Conservation (phyloP, 2,329 filamentous ascomycete genomes). For the Colletotrichum destructivum region DNA sequence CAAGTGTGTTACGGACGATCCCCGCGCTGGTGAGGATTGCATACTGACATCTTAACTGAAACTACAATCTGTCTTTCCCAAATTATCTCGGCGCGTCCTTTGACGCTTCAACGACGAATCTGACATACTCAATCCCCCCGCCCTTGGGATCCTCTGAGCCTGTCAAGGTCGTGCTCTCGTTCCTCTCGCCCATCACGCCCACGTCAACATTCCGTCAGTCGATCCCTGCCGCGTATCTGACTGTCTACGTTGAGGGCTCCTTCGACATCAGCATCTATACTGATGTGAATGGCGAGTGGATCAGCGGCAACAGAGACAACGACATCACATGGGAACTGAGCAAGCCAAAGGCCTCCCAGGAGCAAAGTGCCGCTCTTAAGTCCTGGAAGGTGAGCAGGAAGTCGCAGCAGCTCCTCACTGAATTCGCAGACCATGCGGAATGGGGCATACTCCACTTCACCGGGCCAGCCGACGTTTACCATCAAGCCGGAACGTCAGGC, state of each 20-base stretch:
- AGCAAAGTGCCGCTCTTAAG: slow-evolving; percentile 64
- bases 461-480: slow-evolving; percentile 75
- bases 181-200: slow-evolving; percentile 85
- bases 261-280: slow-evolving; percentile 76
- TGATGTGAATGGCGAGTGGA: slow-evolving; percentile 84
- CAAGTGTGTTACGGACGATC: slow-evolving; percentile 41
- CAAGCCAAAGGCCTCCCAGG: slow-evolving; percentile 56
- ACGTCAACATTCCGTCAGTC: slow-evolving; percentile 85
- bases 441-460: slow-evolving; percentile 88
- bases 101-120: slow-evolving; percentile 65
- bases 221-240: slow-evolving; percentile 86
- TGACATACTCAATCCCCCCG: slow-evolving; percentile 61
- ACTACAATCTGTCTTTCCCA: slow-evolving; percentile 59
- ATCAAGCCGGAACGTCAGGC: slow-evolving; percentile 80
- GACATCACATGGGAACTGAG: slow-evolving; percentile 79
- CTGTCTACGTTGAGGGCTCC: slow-evolving; percentile 77
- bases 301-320: slow-evolving; percentile 80
- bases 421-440: slow-evolving; percentile 81
- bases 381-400: slow-evolving; percentile 76
- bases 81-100: slow-evolving; percentile 62
- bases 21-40: neutral
- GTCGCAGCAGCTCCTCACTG: slow-evolving; percentile 79
- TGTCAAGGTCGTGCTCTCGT: slow-evolving; percentile 62
- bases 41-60: slow-evolving; percentile 36
- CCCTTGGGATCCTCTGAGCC: slow-evolving; percentile 47